Base-by-base conservation (phyloP, 305 asterid species). In the Andrographis paniculata region DNA sequence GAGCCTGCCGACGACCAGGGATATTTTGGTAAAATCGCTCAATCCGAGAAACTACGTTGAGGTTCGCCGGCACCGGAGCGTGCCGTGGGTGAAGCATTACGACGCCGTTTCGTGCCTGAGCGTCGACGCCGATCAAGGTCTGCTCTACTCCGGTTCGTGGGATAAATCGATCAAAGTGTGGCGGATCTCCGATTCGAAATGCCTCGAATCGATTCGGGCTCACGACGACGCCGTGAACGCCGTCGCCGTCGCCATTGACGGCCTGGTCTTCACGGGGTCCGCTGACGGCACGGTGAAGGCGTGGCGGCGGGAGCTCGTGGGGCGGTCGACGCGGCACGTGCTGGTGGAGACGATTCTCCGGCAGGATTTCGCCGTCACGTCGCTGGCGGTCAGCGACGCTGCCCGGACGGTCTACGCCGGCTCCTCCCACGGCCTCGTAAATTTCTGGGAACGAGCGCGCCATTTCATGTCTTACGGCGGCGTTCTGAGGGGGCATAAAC, bases 231-330 rank as follows among this genome's bases (percentile, higher is more conserved):
- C 96, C 0, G 62, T 89, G 12, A 89, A 89, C 28, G 64, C 98
- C 7, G 79, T 89, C 6, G 83, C 39, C 0, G 69, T 73, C 3
- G 92, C 69, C 0, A 71, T 76, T 57, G 79, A 76, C 27, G 92
- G 88, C 0, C 4, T 89, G 56, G 64, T 89, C 0, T 85, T 89
- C 67, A 76, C 94, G 1, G 96, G 94, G 0, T 82, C 96, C 0
- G 96, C 98, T 2, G 96, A 89, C 50, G 98, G 98, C 1, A 63
- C 92, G 9, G 93, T 89, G 48, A 89, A 85, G 58, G 87, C 77
- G 40, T 89, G 98, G 98, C 65, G 87, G 72, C 59, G 89, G 50
- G 94, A 84, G 64, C 43, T 66, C 13, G 75, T 70, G 19, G 85
- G 86, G 27, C 61, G 30, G 50, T 40, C 67, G 6, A 70, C 71